Evolutionary conservation across 306 rosid genomes (phyloP), one percentile per base, ranked within the genome.

Genomic region (Pueraria montana): DNA sequence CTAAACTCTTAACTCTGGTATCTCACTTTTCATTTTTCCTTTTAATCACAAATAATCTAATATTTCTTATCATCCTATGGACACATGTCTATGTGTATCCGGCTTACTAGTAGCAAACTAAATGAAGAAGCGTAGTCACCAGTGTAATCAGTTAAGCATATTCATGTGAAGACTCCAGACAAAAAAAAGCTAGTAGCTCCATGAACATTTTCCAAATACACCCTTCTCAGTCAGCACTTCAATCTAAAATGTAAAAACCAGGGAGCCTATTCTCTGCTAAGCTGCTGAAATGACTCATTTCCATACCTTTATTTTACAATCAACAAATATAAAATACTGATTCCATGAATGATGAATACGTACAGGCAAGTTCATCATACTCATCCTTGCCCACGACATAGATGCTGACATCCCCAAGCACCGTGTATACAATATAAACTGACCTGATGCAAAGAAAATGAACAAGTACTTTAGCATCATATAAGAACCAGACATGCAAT

Each of bases 321-420:
- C 18, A 34, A 43, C 27, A 24, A 21, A 12, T 45, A 11, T 40
- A 49, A 45, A 66, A 73, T 20, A 79, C 11, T 40, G 66, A 79
- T 30, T 62, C 14, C 49, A 9, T 5, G 58, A 64, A 78, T 78
- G 90, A 9, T 5, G 58, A 64, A 78, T 78, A 92, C 97, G 55
- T 87, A 94, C 97, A 84, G 20, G 98, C 97, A 86, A 94, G 93
- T 83, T 92, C 98, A 78, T 94, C 98, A 36, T 90, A 94, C 87
- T 88, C 97, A 2, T 95, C 99, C 90, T 95, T 95, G 69, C 99
- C 99, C 79, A 92, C 96, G 49, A 92, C 84, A 69, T 85, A 95
- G 82, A 95, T 90, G 82, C 94, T 90, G 87, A 95, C 98, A 87
- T 95, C 98, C 24, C 99, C 99, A 40, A 95, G 96, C 69, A 92